phyloP scores from a whole-genome alignment of 1,139 yeast genomes.

The Scheffersomyces illinoinensis region DNA sequence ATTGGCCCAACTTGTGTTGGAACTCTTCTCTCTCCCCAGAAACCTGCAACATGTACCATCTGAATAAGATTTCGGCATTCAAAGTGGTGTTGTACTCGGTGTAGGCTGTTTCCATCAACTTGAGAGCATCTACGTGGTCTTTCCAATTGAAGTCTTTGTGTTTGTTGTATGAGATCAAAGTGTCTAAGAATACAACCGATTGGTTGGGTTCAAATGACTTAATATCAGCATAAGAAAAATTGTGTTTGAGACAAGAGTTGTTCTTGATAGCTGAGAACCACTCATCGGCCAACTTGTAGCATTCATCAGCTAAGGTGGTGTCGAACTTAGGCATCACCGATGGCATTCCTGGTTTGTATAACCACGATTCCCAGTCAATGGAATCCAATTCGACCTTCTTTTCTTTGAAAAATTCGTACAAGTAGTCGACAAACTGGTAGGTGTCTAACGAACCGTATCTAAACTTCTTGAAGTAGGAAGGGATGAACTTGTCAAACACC shows the following conservation, averaged over 20 bases:
- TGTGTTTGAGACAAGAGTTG: neutral
- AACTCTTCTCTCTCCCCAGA: slow-evolving; percentile 45
- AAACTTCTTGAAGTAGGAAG: slow-evolving; percentile 70
- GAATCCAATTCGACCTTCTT: slow-evolving; percentile 53
- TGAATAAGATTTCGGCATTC: slow-evolving; percentile 80
- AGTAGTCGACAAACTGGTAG: slow-evolving; percentile 73
- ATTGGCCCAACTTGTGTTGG: slow-evolving; percentile 61
- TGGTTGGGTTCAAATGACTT: slow-evolving; percentile 69
- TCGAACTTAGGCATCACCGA: slow-evolving; percentile 76
- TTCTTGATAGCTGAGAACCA: slow-evolving; percentile 51
- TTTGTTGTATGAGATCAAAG: slow-evolving; percentile 44
- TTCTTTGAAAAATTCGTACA: slow-evolving; percentile 62
- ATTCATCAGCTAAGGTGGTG: slow-evolving; percentile 73
- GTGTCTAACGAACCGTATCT: slow-evolving; percentile 75
- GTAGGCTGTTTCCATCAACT: slow-evolving; percentile 47
- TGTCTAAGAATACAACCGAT: slow-evolving; percentile 74
- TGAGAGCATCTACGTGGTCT: slow-evolving; percentile 37
- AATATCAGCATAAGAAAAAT: slow-evolving; percentile 44
- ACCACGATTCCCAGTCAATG: slow-evolving; percentile 86
- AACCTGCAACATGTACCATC: slow-evolving; percentile 71
- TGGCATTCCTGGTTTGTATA: slow-evolving; percentile 82
- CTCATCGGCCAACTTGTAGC: slow-evolving; percentile 61
- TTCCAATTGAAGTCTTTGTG: slow-evolving; percentile 36
- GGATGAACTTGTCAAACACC: slow-evolving; percentile 76
- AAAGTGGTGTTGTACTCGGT: slow-evolving; percentile 46